Evolutionary conservation across 306 rosid genomes (phyloP), one percentile per base, ranked within the genome.

Genomic region (Elaeagnus macrophylla): DNA sequence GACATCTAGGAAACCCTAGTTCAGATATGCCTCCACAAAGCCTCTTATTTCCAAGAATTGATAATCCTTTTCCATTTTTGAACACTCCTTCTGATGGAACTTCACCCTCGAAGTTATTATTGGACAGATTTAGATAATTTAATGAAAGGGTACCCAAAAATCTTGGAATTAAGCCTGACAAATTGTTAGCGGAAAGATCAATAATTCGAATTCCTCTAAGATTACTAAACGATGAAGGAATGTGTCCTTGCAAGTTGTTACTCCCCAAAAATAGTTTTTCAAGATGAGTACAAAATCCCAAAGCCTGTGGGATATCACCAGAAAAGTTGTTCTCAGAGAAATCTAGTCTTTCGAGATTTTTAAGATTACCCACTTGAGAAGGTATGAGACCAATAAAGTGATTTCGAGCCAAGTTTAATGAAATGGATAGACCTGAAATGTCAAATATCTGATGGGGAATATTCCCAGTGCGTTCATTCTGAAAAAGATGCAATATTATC

Each of bases 1-100:
- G 6, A 53, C 82, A 76, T 15, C 13, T 0, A 1, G 50, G 63
- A 0, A 75, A 11, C 51, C 48, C 59, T 6, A 76, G 1, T 17
- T 70, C 50, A 59, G 68, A 64, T 5, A 73, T 66, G 0, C 75
- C 82, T 2, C 77, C 79, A 53, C 77, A 72, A 15, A 72, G 79
- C 40, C 35, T 18, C 19, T 36, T n/a, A 51, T 67, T 67, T 14
- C 65, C 65, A 0, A 5, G 2, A 6, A 66, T 8, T 36, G 47
- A 57, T 19, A 36, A 9, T 5, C 41, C 49, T 42, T 59, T 50
- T 36, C 41, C 5, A 18, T 67, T 70, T 41, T 20, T 41, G 16
- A 80, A 76, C 11, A 64, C 62, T 5, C 77, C 69, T 53, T 57
- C 48, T 12, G 1, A 32, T 1, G 82, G 85, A 39, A 76, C 65